Evolutionary conservation across 805 yeast species (phyloP), one percentile per base, ranked within the genome.

Genomic region (Hanseniaspora guilliermondii): DNA sequence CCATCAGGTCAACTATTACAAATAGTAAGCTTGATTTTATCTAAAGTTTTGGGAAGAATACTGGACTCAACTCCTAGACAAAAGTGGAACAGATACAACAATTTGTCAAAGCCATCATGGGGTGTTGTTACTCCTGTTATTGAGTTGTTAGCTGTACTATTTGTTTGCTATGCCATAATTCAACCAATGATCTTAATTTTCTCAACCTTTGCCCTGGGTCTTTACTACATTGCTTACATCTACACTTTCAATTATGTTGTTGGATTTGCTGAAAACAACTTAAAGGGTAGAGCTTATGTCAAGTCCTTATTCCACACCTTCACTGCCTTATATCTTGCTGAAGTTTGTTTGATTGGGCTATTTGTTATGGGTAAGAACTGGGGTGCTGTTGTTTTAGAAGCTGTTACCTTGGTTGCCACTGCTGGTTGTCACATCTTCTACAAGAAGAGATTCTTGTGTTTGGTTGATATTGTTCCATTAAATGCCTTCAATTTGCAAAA

Each of bases 1-100:
- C 80, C 94, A 37, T 80, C 89, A n/a, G 87, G 86, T 58, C 71
- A 80, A 35, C 68, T 93, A 52, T 75, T 86, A 56, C 96, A 87
- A 69, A 67, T 87, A 54, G 88, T 82, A 40, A 77, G 81, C 2
- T 73, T 93, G 62, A 74, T 85, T 53, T 72, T 89, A 59, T 81
- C 85, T 52, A 81, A 84, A 64, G 70, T 83, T 37, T 72, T 89
- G 56, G 86, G 93, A 32, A 72, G 72, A 59, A 57, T 87, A 22
- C 75, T 93, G 57, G 96, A 88, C 66, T 75, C 77, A 53, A 87
- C 97, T 6, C 97, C 97, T 58, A 81, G 97, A 70, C 82, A 87
- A 69, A 85, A 83, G 72, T 91, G 96, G 96, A 78, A 68, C 57
- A 80, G 96, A 63, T 78, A 69, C 65, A 79, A 78, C 65, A 74